Evolutionary conservation across 2,329 filamentous ascomycete genomes (phyloP), one percentile per base, ranked within the genome.

Genomic region (Beauveria sp.): DNA sequence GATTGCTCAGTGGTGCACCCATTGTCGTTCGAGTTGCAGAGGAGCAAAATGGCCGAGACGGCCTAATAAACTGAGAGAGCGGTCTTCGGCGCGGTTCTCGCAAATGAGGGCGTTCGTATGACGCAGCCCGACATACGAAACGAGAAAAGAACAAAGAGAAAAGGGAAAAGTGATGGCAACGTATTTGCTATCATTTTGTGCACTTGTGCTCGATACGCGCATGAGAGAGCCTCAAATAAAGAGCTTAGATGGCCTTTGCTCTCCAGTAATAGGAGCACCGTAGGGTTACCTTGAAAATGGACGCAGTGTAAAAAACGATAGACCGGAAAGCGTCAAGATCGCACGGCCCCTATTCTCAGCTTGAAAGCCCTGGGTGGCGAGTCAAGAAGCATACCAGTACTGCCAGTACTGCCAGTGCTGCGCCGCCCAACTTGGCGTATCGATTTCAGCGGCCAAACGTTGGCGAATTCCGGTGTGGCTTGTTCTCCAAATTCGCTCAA

Each of bases 391-490:
- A 38, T 38, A 38, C 20, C 24, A 58, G 46, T 14, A 6, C 46
- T 43, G 45, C 20, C 24, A 58, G 46, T 14, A 6, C 46, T 43
- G 45, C 28, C n/a, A 58, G 16, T 20, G 56, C 40, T 34, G 57
- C 26, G 57, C 43, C 55, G 22, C 20, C 5, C 55, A 34, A 34
- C 26, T 46, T 28, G 42, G 58, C 24, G 40, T 34, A 49, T 53
- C 42, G 58, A 60, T 53, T 53, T 50, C 34, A 26, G 57, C 40
- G n/a, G 55, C 45, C 47, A 46, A 49, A 26, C 42, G 50, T 54
- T 54, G 58, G 49, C 58, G 58, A 60, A 47, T 45, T 47, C 58
- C 58, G 58, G 58, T 60, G 58, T 54, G 58, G 49, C 58, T 60
- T 20, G 18, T 24, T 16, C 47, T 16, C 47, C 55, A 58, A 58